Percentiles rank a stretch among this genome's conserved stretches.
Evolutionary conservation across 306 rosid genomes (phyloP).

Genomic region (Glycine tomentella): DNA sequence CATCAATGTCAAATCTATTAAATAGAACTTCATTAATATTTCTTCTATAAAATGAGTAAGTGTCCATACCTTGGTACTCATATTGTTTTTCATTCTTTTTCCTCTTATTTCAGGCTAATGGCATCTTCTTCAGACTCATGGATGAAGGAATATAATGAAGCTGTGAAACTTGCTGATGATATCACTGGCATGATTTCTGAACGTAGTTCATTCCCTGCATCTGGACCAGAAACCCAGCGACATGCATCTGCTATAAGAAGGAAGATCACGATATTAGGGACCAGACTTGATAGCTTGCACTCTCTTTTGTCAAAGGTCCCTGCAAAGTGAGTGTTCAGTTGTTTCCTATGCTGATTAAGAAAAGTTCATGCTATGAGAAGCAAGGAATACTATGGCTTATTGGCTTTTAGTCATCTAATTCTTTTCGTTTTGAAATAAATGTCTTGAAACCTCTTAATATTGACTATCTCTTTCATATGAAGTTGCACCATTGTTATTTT

Average conservation of each 20-base stretch:
- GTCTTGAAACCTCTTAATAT: conserved; percentile 24
- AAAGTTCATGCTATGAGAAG: conserved; percentile 2
- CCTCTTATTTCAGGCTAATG: conserved; percentile 62
- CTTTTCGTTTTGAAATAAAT: conserved; percentile 16
- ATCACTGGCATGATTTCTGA: conserved; percentile 91
- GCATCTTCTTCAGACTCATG: conserved; percentile 91
- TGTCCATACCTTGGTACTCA: conserved; percentile 11
- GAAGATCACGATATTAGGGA: conserved; percentile 94
- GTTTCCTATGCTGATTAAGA: conserved; percentile 27
- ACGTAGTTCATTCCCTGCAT: conserved; percentile 64
- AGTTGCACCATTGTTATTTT: conserved; percentile 38
- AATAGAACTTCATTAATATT: conserved; percentile 13
- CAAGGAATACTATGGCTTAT: conserved; percentile 31
- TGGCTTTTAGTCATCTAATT: conserved; percentile 11
- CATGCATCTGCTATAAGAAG: conserved; percentile 93
- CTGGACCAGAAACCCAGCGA: conserved; percentile 95
- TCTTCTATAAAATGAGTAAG: conserved; percentile 11
- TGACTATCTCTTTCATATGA: conserved; percentile 10
- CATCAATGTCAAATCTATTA: conserved; percentile 15
- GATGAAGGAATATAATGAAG: conserved; percentile 94
- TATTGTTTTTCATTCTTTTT: background rate
- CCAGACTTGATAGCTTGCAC: conserved; percentile 94
- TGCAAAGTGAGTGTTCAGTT: conserved; percentile 72
- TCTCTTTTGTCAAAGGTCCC: conserved; percentile 79
- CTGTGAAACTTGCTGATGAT: conserved; percentile 88